Conservation (phyloP, 73 alveolate genomes). For the Tetrahymena thermophila region DNA sequence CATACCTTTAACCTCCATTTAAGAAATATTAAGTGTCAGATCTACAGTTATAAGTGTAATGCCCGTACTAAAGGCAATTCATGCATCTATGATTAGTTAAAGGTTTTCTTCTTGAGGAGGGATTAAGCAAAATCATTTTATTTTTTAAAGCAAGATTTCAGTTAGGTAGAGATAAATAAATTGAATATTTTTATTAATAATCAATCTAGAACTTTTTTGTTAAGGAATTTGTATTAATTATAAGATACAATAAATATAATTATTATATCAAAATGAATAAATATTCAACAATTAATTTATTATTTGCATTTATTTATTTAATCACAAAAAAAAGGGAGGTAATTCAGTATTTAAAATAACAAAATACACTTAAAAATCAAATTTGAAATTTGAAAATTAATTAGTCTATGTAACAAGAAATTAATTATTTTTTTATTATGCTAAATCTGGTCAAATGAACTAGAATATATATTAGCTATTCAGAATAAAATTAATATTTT, state of each 20-base stretch:
- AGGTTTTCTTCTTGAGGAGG: background rate
- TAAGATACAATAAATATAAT: background rate
- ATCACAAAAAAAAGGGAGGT: background rate
- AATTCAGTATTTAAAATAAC: background rate
- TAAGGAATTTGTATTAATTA: too few relatives aligned
- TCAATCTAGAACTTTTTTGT: background rate
- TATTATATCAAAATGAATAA: background rate
- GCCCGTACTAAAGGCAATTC: background rate
- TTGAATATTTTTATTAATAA: background rate
- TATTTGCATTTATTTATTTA: too few relatives aligned
- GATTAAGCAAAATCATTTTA: background rate
- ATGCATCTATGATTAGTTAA: background rate
- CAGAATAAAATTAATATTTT: too few relatives aligned
- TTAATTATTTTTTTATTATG: background rate
- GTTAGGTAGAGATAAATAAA: background rate
- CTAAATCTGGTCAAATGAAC: background rate
- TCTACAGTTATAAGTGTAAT: background rate
- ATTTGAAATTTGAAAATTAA: background rate
- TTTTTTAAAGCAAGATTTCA: background rate
- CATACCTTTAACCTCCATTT: background rate
- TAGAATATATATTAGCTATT: background rate
- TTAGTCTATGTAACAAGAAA: background rate
- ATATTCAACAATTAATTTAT: background rate
- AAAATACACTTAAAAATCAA: background rate
- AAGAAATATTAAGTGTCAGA: background rate